A percentile compares a stretch with the other conserved stretches of the same genome.
These are phyloP conservation scores for Alternaria dauci DNA, from an alignment of 2,329 filamentous ascomycete species.

Conservation along the genomic window DNA sequence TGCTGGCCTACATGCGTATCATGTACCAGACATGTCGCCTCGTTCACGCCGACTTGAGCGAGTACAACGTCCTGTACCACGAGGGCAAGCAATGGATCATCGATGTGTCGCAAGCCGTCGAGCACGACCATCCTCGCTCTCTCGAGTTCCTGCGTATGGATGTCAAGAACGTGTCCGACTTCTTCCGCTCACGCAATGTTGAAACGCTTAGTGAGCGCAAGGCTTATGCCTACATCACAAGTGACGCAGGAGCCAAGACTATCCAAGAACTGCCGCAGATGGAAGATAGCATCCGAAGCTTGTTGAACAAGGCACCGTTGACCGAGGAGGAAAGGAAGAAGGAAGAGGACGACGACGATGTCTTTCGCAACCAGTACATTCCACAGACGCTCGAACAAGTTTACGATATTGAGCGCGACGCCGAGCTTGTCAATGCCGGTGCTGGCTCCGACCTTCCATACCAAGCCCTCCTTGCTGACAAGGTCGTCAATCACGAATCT, in stretches of 20 bases:
- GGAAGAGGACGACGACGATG: constrained; percentile 82
- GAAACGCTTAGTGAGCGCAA: constrained; percentile 79
- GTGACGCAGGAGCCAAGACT: constrained; percentile 61
- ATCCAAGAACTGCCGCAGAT: constrained; percentile 69
- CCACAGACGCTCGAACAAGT: constrained; percentile 95
- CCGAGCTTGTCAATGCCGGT: constrained; percentile 76
- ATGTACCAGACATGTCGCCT: constrained; percentile 93
- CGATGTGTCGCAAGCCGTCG: constrained; percentile 96
- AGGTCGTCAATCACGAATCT: constrained; percentile 57
- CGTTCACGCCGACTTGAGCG: constrained; percentile 94
- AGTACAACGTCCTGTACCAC: constrained; percentile 97
- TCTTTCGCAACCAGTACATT: constrained; percentile 96
- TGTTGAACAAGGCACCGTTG: constrained; percentile 66
- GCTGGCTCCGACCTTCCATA: constrained; percentile 83
- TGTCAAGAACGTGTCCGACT: constrained; percentile 95
- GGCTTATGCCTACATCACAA: constrained; percentile 85
- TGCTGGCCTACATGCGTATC: constrained; percentile 86
- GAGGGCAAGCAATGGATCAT: constrained; percentile 86
- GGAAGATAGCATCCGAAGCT: constrained; percentile 67
- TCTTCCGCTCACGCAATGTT: constrained; percentile 87
- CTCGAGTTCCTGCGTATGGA: constrained; percentile 97
- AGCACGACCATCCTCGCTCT: constrained; percentile 92
- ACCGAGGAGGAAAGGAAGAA: constrained; percentile 62
- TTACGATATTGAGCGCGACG: constrained; percentile 93
- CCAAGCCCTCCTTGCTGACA: constrained; percentile 80